Evolutionary conservation across 768 basidiomycete species (phyloP), one percentile per base, ranked within the genome.

Genomic region (Pulveroboletus sp.): DNA sequence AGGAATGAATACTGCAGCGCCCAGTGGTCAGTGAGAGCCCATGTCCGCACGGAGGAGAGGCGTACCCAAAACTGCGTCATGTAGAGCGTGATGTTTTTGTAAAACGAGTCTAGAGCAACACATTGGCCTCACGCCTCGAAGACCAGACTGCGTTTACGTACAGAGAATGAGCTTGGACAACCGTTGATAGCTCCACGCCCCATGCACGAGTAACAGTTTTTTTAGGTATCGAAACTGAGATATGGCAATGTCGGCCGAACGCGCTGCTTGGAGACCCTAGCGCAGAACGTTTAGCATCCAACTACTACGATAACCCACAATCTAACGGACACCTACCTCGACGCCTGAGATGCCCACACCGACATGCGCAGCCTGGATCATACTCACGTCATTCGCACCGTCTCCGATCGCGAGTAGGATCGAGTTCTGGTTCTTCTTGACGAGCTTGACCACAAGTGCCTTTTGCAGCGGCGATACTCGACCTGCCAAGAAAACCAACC

Each of bases 331-430:
- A 61, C 74, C 12, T 57, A 90, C 92, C 78, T 99, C 95, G 21
- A 97, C 89, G 46, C 95, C 95, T 39, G 94, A 97, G 42, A 98
- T 98, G 60, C 95, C 95, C 47, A 98, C 86, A 28, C 95, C 95
- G 40, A 98, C 90, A 64, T 98, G 95, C 0, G 95, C 95, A 32
- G 95, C 95, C 65, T 98, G 95, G 52, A 98, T 98, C 95, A 98
- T 98, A 65, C 91, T 91, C 58, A 98, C 95, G 67, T 98, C 95
- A 67, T 97, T 98, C 2, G 95, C 95, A 43, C 95, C 95, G 57
- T 98, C 95, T 18, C 95, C 95, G 44, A 98, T 97, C 3, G 95
- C 95, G 8, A 98, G 80, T n/a, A 96, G 75, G 47, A 96, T 91
- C 7, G 93, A 79, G 50, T 92, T 91, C 59, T 86, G 83, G 66